phyloP scores from a whole-genome alignment of 2,329 filamentous ascomycete genomes.

The Fusarium sp. region DNA sequence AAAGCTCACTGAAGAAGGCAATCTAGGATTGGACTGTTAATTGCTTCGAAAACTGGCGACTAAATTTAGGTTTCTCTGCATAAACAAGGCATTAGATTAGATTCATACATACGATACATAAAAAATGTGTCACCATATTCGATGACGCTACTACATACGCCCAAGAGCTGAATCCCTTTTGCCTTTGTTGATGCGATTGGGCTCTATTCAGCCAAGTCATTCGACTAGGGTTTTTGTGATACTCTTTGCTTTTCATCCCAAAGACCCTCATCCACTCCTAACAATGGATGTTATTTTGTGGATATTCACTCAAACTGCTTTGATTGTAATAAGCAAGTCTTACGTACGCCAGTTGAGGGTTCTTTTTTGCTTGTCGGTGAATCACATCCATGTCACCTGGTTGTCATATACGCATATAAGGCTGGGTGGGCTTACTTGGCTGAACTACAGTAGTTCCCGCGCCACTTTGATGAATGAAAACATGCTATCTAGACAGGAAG shows the following conservation, averaged over 20 bases:
- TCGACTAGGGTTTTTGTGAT: conserved; percentile 13
- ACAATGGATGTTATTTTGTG: background rate
- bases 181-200: conserved; percentile 9
- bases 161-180: conserved; percentile 2
- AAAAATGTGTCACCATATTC: background rate
- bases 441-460: background rate
- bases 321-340: background rate
- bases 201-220: conserved; percentile 4
- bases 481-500: background rate
- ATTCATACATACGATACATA: background rate
- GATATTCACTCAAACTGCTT: background rate
- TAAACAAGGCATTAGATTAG: conserved; percentile 2
- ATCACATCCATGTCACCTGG: background rate
- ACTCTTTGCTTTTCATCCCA: conserved; percentile 2
- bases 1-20: background rate
- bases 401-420: conserved; percentile 6
- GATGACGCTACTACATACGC: background rate
- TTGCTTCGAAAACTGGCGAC: conserved; percentile 1
- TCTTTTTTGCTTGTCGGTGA: background rate
- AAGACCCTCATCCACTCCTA: background rate
- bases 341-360: too few relatives aligned
- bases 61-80: conserved; percentile 9
- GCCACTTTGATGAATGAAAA: background rate
- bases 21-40: conserved; percentile 1
- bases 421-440: conserved; percentile 4